phyloP scores from a whole-genome alignment of 306 rosid genomes.

The Cyclanthera cordifolia region DNA sequence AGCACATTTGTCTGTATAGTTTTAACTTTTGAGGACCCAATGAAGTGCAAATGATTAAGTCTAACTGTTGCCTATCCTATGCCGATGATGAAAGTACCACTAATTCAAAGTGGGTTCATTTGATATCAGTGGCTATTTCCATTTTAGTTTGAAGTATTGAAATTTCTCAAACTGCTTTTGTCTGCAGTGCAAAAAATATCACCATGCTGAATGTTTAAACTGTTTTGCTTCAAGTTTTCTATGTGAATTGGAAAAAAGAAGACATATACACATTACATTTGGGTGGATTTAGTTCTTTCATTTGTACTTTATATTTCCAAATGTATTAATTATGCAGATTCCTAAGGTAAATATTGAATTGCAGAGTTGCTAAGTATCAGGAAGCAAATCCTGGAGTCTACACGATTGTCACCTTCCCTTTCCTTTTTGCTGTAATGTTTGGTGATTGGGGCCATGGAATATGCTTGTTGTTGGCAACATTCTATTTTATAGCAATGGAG shows the following conservation, averaged over 20 bases:
- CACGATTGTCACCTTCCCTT: constrained; percentile 61
- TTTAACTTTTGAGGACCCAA: not conserved
- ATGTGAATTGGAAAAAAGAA: not conserved
- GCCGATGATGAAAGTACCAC: not conserved
- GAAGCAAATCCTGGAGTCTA: constrained; percentile 74
- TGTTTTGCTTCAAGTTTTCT: constrained; percentile 2
- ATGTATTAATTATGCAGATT: not conserved
- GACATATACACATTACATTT: not conserved
- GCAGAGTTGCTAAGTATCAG: constrained; percentile 66
- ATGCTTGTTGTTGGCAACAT: constrained; percentile 61
- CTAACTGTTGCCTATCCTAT: not conserved
- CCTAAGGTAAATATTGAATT: constrained; percentile 4
- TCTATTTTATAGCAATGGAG: constrained; percentile 57
- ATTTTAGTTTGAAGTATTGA: not conserved
- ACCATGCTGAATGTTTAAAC: not conserved
- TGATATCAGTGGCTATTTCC: not conserved
- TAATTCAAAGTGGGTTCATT: not conserved
- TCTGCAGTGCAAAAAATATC: not conserved
- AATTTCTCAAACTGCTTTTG: not conserved
- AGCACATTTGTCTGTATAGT: no score
- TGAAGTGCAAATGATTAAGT: not conserved
- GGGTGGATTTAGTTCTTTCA: constrained; percentile 1
- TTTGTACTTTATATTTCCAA: not conserved
- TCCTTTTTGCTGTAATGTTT: constrained; percentile 86
- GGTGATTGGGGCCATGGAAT: constrained; percentile 87